Evolutionary conservation across 371 early-diverging fungal species (phyloP).

Genomic region (Capillidium rhysosporum): DNA sequence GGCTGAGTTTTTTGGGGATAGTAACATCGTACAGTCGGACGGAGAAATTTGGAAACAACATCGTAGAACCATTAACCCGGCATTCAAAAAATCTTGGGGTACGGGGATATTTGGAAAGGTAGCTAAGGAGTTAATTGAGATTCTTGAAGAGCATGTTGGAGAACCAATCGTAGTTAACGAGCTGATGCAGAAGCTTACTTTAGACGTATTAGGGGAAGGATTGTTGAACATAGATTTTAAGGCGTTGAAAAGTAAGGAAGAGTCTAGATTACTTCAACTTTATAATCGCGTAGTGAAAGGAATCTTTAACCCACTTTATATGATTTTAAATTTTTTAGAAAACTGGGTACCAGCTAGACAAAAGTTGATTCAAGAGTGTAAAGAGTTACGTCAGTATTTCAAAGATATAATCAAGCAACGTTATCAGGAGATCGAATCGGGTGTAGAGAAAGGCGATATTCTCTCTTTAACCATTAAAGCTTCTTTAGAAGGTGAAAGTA

Average conservation of each 20-base stretch:
- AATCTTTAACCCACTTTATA: not conserved
- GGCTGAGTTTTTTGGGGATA: not conserved
- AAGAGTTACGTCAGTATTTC: not conserved
- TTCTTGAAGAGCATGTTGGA: not conserved
- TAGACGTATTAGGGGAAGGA: conserved; percentile 6
- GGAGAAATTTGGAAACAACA: not conserved
- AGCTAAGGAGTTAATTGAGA: not conserved
- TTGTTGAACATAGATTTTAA: conserved; percentile 4
- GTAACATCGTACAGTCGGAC: not conserved
- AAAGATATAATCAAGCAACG: not conserved
- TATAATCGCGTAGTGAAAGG: conserved; percentile 2
- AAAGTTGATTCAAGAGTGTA: not conserved
- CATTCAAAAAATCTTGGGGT: conserved; percentile 4
- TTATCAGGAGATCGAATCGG: not conserved
- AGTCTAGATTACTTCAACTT: not conserved
- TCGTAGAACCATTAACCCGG: not conserved
- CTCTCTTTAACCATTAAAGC: not conserved
- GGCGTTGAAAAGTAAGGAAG: not conserved
- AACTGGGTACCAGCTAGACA: not conserved
- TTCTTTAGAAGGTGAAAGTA: not conserved
- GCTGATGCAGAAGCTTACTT: not conserved
- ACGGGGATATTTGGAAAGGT: conserved; percentile 1
- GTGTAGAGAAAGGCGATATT: not conserved
- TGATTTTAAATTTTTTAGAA: not conserved
- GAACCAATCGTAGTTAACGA: not conserved